Base-by-base conservation (phyloP, 345 rosid species). In the Adansonia digitata region DNA sequence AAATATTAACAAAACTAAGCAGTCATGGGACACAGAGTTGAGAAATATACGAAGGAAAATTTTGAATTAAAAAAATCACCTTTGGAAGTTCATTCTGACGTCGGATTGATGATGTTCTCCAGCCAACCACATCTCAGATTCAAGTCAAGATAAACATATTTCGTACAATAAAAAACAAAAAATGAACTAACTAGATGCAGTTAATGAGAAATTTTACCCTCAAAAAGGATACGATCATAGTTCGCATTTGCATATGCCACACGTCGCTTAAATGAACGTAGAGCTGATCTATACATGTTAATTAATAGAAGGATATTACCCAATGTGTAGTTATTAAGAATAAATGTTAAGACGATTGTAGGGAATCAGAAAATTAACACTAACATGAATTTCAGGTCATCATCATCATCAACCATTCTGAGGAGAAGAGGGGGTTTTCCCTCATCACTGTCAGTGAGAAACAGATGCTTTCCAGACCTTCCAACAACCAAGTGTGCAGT, bases 71-170 rank as follows among this genome's bases (percentile, higher is more conserved):
- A 61, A 17, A 18, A 37, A 27, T 74, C 20, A 90, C 97, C 94
- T 87, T 88, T 45, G 97, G 98, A 78, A 92, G 93, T 84, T 94
- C 97, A 80, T 82, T 75, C 75, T 87, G 92, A 77, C 94, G 92
- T 65, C 93, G 84, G 61, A 94, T 94, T 61, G 98, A 94, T 69
- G 98, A 92, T 71, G 98, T 94, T 76, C 97, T 85, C 97, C 97
- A 94, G 59, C 98, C 97, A 84, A 92, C 98, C 77, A 92, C 81
- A 79, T 92, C 98, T 92, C 73, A 65, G 18, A 67, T 20, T 45
- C 43, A 34, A 74, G 87, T 92, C 46, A 89, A 90, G 90, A 72
- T 49, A 77, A 82, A 80, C 78, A 66, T 2, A 60, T 42, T 20
- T 46, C 67, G 57, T 35, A 64, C 10, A n/a, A 70, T 63, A 56